Evolutionary conservation across 148 eudicot genomes (phyloP).

Genomic region (Persicaria tinctoria): DNA sequence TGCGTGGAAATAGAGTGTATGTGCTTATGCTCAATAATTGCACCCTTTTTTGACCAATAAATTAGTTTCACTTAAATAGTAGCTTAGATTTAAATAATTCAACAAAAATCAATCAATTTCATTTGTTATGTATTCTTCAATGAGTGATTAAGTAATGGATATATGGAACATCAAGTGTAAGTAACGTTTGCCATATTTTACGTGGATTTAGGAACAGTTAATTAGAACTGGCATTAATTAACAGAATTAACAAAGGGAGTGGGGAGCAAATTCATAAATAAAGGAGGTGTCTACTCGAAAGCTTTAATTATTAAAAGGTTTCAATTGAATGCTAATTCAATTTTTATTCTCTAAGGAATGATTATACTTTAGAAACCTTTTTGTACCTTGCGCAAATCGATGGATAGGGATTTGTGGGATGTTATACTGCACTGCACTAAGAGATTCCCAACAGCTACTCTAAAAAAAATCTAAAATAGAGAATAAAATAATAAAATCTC

Average conservation of each 20-base stretch:
- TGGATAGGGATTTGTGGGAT: slow-evolving; percentile 1
- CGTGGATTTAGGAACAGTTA: neutral
- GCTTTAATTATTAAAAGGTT: neutral
- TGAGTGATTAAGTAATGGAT: neutral
- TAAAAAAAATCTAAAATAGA: no score
- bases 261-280: neutral
- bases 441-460: no score
- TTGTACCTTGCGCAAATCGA: slow-evolving; percentile 8
- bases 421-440: slow-evolving; percentile 7
- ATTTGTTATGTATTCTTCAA: neutral
- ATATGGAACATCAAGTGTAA: neutral
- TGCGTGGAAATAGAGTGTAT: no score
- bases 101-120: neutral
- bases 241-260: neutral
- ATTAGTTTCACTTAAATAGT: no score
- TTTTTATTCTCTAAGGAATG: slow-evolving; percentile 1
- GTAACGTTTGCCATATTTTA: neutral
- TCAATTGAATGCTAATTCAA: neutral
- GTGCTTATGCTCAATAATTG: no score
- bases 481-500: no score
- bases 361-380: slow-evolving; percentile 5
- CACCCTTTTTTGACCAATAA: no score
- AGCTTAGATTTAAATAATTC: neutral
- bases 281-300: slow-evolving; percentile 5
- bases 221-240: neutral